A percentile compares a stretch with the other conserved stretches of the same genome.
Conservation (phyloP, 495 filamentous ascomycete species). For the Aspergillus avenaceus region DNA sequence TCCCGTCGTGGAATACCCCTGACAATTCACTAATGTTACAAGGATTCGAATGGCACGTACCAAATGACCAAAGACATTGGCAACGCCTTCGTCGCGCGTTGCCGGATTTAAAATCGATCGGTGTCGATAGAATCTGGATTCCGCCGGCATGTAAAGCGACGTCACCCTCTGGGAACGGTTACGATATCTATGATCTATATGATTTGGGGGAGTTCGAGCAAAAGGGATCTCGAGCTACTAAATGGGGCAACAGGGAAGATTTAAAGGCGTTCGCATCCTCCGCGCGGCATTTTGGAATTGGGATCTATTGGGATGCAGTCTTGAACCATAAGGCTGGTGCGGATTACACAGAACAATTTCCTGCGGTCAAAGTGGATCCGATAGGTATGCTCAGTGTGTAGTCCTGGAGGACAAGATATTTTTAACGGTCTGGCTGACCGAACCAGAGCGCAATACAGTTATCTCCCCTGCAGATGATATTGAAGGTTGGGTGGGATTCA, state of each 20-base stretch:
- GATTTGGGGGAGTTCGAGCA: constrained; percentile 76
- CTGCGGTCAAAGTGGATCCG: constrained; percentile 58
- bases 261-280: constrained; percentile 47
- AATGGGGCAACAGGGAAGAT: constrained; percentile 68
- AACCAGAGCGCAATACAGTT: constrained; percentile 54
- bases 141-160: constrained; percentile 72
- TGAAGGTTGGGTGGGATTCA: constrained; percentile 64
- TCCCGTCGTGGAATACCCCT: constrained; percentile 29
- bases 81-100: constrained; percentile 51
- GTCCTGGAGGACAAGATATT: not conserved
- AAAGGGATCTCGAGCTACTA: constrained; percentile 59
- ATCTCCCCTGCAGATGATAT: constrained; percentile 60
- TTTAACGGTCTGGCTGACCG: not conserved
- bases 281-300: constrained; percentile 51
- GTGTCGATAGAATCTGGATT: constrained; percentile 66
- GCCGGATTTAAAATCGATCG: constrained; percentile 53
- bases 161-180: constrained; percentile 62
- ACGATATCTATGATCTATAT: constrained; percentile 74
- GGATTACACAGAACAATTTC: constrained; percentile 56
- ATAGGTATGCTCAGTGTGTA: constrained; percentile 31
- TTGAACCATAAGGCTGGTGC: constrained; percentile 73
- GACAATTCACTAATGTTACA: constrained; percentile 65
- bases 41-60: constrained; percentile 73
- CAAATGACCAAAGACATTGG: constrained; percentile 62
- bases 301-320: constrained; percentile 70